Base-by-base conservation (phyloP, 2,329 filamentous ascomycete species). In the Penicillium sp. region DNA sequence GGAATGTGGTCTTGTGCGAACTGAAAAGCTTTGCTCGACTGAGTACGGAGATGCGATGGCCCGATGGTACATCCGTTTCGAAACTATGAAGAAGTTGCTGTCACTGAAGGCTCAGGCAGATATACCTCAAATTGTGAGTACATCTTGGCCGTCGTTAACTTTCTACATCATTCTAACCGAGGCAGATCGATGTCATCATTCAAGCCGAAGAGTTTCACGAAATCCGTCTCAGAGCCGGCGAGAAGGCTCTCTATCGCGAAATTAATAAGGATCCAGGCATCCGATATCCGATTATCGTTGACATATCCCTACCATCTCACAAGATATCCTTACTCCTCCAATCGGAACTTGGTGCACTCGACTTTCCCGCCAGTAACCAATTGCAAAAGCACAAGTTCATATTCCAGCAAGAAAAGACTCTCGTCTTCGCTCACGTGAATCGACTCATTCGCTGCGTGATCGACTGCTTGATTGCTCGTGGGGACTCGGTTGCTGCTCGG, bases 261-360 rank as follows among this genome's bases (percentile, higher is more conserved):
- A 76, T 95, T 20, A 95, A 95, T 71, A 87, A 86, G 60, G 86
- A 84, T 1, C 80, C 82, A 0, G 85, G 85, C 15, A 88, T 93
- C 58, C 86, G 87, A 39, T 92, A 88, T 71, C 86, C 88, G 0
- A 84, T 95, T 51, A 88, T 87, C 56, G 87, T 88, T 20, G 84
- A 86, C 42, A 76, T 95, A 14, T 84, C 84, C 8, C 79, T 85
- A 5, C 82, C 86, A 1, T 83, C 86, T 35, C 91, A 96, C 71
- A 96, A 96, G 68, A 82, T 91, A 1, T 92, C 87, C 2, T 78
- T 96, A 3, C 82, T 94, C 28, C 83, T 95, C n/a, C 91, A 96
- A 71, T 82, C 87, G 2, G 84, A 90, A 56, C 83, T 96, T 11
- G 89, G 90, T 15, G 84, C 81, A 28, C 81, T 88, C 14, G 88